phyloP scores from a whole-genome alignment of 2,329 filamentous ascomycete genomes.

The Chrysoporthe cubensis region DNA sequence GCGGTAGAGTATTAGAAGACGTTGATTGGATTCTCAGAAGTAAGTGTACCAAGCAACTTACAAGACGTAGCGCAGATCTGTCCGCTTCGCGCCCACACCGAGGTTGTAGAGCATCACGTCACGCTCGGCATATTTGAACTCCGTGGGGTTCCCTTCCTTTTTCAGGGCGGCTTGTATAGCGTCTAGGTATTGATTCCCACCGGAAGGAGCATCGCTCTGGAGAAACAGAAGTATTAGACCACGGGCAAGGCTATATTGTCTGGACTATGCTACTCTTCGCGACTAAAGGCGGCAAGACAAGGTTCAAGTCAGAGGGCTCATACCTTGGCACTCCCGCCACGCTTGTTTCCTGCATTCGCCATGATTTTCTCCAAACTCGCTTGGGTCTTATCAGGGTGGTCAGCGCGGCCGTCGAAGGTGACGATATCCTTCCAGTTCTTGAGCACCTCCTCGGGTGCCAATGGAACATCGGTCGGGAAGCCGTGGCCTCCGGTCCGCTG shows the following conservation, averaged over 20 bases:
- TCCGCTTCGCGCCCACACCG: constrained; percentile 88
- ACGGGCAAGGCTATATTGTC: constrained; percentile 28
- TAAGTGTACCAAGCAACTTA: constrained; percentile 37
- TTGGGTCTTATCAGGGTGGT: constrained; percentile 79
- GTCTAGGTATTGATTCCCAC: constrained; percentile 68
- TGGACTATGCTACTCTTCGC: constrained; percentile 31
- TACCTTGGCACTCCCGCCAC: constrained; percentile 60
- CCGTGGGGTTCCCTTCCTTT: constrained; percentile 69
- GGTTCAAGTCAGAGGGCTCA: constrained; percentile 44
- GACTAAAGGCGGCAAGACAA: constrained; percentile 27
- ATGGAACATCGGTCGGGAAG: constrained; percentile 83
- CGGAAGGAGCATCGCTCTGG: constrained; percentile 36
- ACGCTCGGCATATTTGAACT: constrained; percentile 82
- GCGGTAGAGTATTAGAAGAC: background rate
- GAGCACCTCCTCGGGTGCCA: constrained; percentile 83
- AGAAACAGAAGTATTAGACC: constrained; percentile 23
- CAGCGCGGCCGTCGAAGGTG: constrained; percentile 85
- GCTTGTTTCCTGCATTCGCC: constrained; percentile 83
- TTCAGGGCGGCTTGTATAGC: constrained; percentile 78
- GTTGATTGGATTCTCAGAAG: background rate
- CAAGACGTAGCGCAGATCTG: constrained; percentile 84
- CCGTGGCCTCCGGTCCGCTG: constrained; percentile 87
- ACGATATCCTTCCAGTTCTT: constrained; percentile 77
- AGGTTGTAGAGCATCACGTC: constrained; percentile 96
- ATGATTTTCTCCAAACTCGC: constrained; percentile 77